Conservation (phyloP, 495 filamentous ascomycete species). For the Podospora pseudoanserina region DNA sequence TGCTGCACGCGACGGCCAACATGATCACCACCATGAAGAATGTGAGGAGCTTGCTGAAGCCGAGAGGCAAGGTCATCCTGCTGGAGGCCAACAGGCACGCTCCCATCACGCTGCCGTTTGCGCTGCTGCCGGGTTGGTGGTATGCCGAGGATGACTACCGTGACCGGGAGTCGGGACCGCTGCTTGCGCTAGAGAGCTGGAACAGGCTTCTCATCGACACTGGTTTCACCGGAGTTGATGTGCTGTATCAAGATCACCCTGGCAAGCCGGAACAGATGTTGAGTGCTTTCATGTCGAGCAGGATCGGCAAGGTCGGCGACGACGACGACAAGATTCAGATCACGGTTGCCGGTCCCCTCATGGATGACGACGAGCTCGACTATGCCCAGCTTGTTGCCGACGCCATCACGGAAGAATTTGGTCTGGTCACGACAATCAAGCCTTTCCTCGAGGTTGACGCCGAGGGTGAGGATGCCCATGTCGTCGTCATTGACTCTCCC, state of each 20-base stretch:
- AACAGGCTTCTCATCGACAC: constrained; percentile 29
- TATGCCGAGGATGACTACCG: constrained; percentile 34
- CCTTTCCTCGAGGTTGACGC: not conserved
- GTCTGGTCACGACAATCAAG: not conserved
- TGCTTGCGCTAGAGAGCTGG: constrained; percentile 37
- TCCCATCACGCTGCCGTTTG: constrained; percentile 21
- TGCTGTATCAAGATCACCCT: not conserved
- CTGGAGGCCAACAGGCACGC: constrained; percentile 20
- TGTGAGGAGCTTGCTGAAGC: constrained; percentile 45
- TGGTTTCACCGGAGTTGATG: constrained; percentile 42
- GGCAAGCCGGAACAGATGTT: constrained; percentile 1
- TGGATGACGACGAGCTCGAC: constrained; percentile 4
- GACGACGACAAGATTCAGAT: not conserved
- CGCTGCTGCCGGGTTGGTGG: constrained; percentile 49
- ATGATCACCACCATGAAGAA: constrained; percentile 40
- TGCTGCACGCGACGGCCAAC: constrained; percentile 46
- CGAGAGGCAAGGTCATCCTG: constrained; percentile 40
- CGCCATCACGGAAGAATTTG: not conserved
- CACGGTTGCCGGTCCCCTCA: not conserved
- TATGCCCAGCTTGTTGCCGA: not conserved
- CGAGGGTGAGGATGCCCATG: not conserved
- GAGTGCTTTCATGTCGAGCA: constrained; percentile 3
- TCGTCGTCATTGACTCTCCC: constrained; percentile 2
- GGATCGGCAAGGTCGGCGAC: not conserved
- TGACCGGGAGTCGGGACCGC: constrained; percentile 32